Conservation (phyloP, 1,284 basidiomycete species). For the Leccinum angustisporum region DNA sequence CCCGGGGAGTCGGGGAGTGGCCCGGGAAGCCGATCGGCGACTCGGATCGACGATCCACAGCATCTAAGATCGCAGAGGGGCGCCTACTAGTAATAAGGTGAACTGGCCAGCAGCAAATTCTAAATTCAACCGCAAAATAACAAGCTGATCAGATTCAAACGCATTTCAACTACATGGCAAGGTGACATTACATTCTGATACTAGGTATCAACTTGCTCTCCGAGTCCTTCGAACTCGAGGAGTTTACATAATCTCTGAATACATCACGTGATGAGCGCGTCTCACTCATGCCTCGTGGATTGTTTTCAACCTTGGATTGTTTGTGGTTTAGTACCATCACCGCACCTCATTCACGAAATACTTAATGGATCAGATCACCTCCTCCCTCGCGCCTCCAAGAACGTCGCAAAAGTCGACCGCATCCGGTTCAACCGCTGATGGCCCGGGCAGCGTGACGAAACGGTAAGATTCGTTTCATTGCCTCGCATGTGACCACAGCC, state of each 20-base stretch:
- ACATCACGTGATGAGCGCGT: conserved; percentile 30
- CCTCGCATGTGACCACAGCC: conserved; percentile 7
- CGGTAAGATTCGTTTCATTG: conserved; percentile 44
- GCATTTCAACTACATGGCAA: no score
- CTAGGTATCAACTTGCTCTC: no score
- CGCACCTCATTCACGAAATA: conserved; percentile 3
- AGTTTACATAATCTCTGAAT: neutral
- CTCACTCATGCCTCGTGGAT: conserved; percentile 1
- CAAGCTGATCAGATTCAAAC: neutral
- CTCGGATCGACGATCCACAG: neutral
- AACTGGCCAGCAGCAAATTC: neutral
- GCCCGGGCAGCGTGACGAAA: conserved; percentile 76
- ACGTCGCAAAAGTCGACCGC: conserved; percentile 54
- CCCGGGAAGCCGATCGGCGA: neutral
- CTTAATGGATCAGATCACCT: conserved; percentile 70
- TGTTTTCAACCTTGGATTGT: conserved; percentile 3
- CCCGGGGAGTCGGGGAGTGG: neutral
- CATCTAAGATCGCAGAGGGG: neutral
- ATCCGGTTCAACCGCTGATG: conserved; percentile 49
- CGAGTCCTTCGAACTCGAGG: neutral
- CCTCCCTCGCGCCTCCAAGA: conserved; percentile 60
- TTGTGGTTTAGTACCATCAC: conserved; percentile 3
- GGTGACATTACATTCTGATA: no score
- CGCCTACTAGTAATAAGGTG: neutral
- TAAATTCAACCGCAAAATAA: neutral